These are phyloP conservation scores for Acorus gramineus DNA, from an alignment of 106 monocot genomes.

Conservation along the genomic window DNA sequence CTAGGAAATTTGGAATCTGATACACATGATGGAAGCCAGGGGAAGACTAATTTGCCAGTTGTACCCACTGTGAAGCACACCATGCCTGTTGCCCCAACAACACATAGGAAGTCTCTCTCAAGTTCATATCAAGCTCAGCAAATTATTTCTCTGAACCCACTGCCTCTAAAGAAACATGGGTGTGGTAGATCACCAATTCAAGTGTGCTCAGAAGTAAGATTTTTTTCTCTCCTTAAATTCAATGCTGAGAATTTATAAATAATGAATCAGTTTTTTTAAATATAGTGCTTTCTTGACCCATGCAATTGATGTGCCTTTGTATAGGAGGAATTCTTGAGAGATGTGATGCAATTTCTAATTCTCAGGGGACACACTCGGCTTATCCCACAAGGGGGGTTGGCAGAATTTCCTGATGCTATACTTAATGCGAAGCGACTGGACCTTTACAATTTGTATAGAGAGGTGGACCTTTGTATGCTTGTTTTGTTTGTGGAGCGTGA, in stretches of 20 bases:
- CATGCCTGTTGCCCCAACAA: slow-evolving; percentile 28
- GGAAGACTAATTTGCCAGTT: slow-evolving; percentile 25
- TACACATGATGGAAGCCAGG: slow-evolving; percentile 24
- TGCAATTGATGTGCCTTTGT: not conserved
- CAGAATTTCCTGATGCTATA: slow-evolving; percentile 89
- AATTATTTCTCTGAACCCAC: slow-evolving; percentile 61
- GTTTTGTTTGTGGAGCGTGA: too few species aligned
- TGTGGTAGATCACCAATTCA: slow-evolving; percentile 57
- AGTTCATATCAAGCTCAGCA: slow-evolving; percentile 57
- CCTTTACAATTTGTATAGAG: slow-evolving; percentile 87
- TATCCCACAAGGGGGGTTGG: slow-evolving; percentile 73
- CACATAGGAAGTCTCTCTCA: slow-evolving; percentile 50
- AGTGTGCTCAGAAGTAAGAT: slow-evolving; percentile 66
- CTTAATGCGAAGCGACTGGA: slow-evolving; percentile 87
- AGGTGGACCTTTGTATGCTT: slow-evolving; percentile 26
- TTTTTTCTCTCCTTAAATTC: not conserved
- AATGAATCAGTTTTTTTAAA: too few species aligned
- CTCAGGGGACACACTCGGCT: slow-evolving; percentile 64
- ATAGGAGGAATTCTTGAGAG: slow-evolving; percentile 82
- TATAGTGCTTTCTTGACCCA: too few species aligned
- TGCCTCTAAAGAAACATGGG: slow-evolving; percentile 86
- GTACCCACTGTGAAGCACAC: slow-evolving; percentile 23
- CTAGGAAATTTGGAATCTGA: slow-evolving; percentile 17
- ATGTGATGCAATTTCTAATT: slow-evolving; percentile 79
- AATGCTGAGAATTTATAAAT: too few species aligned